Evolutionary conservation across 2,329 filamentous ascomycete genomes (phyloP).

Genomic region (Aspergillus floridensis): DNA sequence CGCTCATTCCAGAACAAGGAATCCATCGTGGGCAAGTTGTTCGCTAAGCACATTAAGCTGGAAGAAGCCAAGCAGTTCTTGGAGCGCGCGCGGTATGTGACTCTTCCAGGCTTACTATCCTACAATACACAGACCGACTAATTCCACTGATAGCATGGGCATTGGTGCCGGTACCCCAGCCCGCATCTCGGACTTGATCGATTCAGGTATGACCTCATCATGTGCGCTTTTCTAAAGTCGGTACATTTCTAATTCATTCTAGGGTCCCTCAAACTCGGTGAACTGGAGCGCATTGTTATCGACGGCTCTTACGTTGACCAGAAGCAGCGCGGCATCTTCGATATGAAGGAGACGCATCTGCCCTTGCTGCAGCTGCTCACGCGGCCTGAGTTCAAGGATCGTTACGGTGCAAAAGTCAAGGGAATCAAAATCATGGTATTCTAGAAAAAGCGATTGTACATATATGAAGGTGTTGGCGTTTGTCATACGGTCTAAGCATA

Average conservation of each 20-base stretch:
- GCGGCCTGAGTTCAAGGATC: constrained; percentile 66
- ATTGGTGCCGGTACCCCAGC: constrained; percentile 89
- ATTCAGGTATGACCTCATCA: constrained; percentile 62
- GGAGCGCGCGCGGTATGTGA: constrained; percentile 54
- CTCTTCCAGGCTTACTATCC: not conserved
- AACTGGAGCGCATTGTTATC: constrained; percentile 76
- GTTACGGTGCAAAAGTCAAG: constrained; percentile 60
- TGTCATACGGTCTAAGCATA: not conserved
- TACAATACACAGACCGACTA: not conserved
- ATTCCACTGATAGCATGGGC: constrained; percentile 59
- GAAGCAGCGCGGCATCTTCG: constrained; percentile 90
- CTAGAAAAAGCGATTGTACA: constrained; percentile 41
- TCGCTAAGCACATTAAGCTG: constrained; percentile 97
- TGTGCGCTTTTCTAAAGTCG: not conserved
- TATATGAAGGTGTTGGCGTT: constrained; percentile 12
- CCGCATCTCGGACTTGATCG: constrained; percentile 75
- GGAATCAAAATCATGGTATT: constrained; percentile 50
- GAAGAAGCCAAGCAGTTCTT: constrained; percentile 79
- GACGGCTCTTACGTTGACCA: constrained; percentile 91
- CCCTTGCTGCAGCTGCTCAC: constrained; percentile 74
- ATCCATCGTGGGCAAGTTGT: constrained; percentile 80
- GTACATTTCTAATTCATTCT: constrained; percentile 11
- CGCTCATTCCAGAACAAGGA: constrained; percentile 78
- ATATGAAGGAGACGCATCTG: constrained; percentile 90
- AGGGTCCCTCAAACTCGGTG: constrained; percentile 68